phyloP scores from a whole-genome alignment of 768 basidiomycete species.

The Termitomyces titanicus region DNA sequence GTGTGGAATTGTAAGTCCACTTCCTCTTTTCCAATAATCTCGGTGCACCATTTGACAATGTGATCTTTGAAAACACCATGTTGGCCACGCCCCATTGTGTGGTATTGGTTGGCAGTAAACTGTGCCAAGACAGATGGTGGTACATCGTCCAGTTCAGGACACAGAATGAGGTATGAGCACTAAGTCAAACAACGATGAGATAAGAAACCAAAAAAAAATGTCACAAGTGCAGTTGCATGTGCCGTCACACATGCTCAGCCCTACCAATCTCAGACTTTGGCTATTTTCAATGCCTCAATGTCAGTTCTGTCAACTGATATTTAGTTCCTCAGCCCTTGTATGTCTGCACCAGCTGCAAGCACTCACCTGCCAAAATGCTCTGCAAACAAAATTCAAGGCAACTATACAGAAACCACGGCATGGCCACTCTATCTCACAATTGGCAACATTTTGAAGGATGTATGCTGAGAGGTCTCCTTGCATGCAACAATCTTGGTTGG shows the following conservation, averaged over 20 bases:
- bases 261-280: neutral
- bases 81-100: neutral
- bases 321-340: neutral
- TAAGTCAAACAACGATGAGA: no score
- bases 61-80: constrained; percentile 42
- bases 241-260: neutral
- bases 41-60: constrained; percentile 30
- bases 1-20: constrained; percentile 29
- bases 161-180: no score
- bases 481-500: constrained; percentile 28
- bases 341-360: neutral
- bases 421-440: constrained; percentile 36
- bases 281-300: no score
- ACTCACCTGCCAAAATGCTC: neutral
- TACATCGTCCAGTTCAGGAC: no score
- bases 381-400: neutral
- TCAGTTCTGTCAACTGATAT: neutral
- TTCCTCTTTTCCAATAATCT: constrained; percentile 20
- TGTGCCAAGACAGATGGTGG: neutral
- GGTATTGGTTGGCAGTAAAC: neutral
- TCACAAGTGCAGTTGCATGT: no score
- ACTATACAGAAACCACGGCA: constrained; percentile 23
- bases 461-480: constrained; percentile 18
- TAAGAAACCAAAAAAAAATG: neutral
- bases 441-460: constrained; percentile 27